These are phyloP conservation scores for Melanopsichium pennsylvanicum DNA, from an alignment of 1,284 basidiomycete genomes.

Conservation along the genomic window DNA sequence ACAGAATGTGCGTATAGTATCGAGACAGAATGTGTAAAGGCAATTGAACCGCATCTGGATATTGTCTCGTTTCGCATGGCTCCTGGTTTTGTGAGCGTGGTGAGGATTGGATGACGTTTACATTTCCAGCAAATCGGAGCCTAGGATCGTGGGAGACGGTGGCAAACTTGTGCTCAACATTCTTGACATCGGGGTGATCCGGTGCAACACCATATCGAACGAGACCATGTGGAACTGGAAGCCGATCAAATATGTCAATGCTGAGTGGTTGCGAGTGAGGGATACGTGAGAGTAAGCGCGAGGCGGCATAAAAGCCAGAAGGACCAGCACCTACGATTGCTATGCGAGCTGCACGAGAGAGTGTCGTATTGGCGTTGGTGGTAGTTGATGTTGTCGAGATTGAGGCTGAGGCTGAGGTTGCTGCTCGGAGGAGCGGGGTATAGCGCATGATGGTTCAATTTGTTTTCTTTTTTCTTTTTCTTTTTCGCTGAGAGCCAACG, in stretches of 20 bases:
- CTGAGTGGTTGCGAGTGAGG: conserved; percentile 31
- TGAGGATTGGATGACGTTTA: conserved; percentile 72
- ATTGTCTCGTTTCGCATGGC: conserved; percentile 55
- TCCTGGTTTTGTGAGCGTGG: too few species aligned
- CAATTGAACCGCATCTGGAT: conserved; percentile 71
- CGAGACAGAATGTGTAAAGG: conserved; percentile 72
- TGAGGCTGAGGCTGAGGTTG: conserved; percentile 1
- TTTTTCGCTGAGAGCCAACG: background rate
- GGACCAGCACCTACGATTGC: conserved; percentile 89
- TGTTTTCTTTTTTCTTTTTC: too few species aligned
- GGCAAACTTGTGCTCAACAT: conserved; percentile 96
- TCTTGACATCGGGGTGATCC: conserved; percentile 99
- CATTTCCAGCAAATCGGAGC: conserved; percentile 81
- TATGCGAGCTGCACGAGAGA: conserved; percentile 65
- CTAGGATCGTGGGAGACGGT: conserved; percentile 64
- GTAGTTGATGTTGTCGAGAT: background rate
- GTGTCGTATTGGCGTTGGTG: too few species aligned
- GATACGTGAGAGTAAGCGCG: conserved; percentile 50
- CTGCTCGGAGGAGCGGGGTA: conserved; percentile 8
- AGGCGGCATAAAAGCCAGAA: conserved; percentile 90
- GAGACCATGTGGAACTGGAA: conserved; percentile 93
- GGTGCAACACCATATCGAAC: conserved; percentile 97
- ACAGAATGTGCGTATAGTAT: conserved; percentile 81
- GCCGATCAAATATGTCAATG: conserved; percentile 89
- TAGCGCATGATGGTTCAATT: conserved; percentile 15